These are phyloP conservation scores for Pneumocystis murina DNA, from an alignment of 1,139 yeast species.

Conservation along the genomic window DNA sequence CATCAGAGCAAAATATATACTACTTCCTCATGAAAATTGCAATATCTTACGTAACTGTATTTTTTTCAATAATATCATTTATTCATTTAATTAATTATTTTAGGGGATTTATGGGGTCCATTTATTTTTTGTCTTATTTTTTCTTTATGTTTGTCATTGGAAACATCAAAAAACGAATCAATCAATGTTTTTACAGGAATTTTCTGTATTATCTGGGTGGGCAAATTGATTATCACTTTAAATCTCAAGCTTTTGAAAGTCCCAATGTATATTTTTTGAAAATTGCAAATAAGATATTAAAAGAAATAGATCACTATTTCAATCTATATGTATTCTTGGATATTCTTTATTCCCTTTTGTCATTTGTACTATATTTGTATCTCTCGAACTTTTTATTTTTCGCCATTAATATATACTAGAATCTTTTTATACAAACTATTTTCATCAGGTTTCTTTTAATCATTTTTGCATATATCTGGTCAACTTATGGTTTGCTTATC, in stretches of 20 bases:
- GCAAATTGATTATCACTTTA: constrained; percentile 40
- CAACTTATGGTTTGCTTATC: constrained; percentile 30
- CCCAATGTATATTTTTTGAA: not conserved
- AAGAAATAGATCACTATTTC: constrained; percentile 38
- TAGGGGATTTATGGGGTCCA: constrained; percentile 83
- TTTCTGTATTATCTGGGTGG: constrained; percentile 44
- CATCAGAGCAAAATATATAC: constrained; percentile 45
- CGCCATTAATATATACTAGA: not conserved
- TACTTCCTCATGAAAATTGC: constrained; percentile 41
- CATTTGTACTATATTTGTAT: constrained; percentile 23
- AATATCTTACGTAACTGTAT: constrained; percentile 27
- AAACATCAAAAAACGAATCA: constrained; percentile 28
- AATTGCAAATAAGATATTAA: not conserved
- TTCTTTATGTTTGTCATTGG: constrained; percentile 35
- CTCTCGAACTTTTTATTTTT: constrained; percentile 41
- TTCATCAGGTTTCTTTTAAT: constrained; percentile 42
- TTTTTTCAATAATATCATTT: not conserved
- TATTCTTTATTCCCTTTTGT: constrained; percentile 69
- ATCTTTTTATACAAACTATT: constrained; percentile 34
- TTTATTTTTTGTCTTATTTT: constrained; percentile 53
- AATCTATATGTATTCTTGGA: constrained; percentile 68
- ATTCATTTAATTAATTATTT: not conserved
- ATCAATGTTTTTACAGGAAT: constrained; percentile 47
- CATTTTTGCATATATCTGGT: constrained; percentile 48
- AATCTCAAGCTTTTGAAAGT: constrained; percentile 70